These are phyloP conservation scores for Leccinum subfulvum DNA, from an alignment of 1,284 basidiomycete species.

Conservation along the genomic window DNA sequence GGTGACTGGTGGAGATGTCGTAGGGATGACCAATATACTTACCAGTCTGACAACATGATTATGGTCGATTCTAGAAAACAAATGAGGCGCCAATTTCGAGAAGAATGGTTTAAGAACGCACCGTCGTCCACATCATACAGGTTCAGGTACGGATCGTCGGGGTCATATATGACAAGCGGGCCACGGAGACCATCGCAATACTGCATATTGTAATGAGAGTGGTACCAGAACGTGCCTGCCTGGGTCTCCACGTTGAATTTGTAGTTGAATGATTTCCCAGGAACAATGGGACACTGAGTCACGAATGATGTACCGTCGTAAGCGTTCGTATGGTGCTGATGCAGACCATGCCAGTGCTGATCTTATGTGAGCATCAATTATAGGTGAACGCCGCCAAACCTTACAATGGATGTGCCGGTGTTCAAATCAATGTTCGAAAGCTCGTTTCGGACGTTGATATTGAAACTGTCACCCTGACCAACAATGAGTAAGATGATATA, in stretches of 20 bases:
- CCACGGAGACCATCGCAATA: constrained; percentile 34
- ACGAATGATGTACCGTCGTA: constrained; percentile 36
- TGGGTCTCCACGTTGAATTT: constrained; percentile 33
- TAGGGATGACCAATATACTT: constrained; percentile 8
- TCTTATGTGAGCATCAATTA: background rate
- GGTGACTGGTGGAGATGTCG: background rate
- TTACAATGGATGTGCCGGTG: constrained; percentile 32
- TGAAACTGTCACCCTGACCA: constrained; percentile 32
- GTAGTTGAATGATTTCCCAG: constrained; percentile 41
- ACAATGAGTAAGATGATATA: constrained; percentile 27
- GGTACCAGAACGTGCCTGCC: constrained; percentile 46
- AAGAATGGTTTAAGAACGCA: constrained; percentile 15
- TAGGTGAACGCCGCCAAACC: constrained; percentile 24
- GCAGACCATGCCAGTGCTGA: constrained; percentile 40
- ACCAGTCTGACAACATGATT: constrained; percentile 41
- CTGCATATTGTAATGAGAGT: constrained; percentile 41
- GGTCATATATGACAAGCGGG: constrained; percentile 36
- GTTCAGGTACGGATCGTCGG: constrained; percentile 30
- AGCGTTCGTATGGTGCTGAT: constrained; percentile 26
- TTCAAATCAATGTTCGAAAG: constrained; percentile 30
- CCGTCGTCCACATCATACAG: constrained; percentile 38
- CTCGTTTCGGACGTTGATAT: constrained; percentile 29
- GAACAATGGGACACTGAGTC: constrained; percentile 46
- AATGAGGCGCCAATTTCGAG: constrained; percentile 7
- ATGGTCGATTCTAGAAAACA: constrained; percentile 36